Evolutionary conservation across 2,329 filamentous ascomycete genomes (phyloP), one percentile per base, ranked within the genome.

Genomic region (Aspergillus ibericus): DNA sequence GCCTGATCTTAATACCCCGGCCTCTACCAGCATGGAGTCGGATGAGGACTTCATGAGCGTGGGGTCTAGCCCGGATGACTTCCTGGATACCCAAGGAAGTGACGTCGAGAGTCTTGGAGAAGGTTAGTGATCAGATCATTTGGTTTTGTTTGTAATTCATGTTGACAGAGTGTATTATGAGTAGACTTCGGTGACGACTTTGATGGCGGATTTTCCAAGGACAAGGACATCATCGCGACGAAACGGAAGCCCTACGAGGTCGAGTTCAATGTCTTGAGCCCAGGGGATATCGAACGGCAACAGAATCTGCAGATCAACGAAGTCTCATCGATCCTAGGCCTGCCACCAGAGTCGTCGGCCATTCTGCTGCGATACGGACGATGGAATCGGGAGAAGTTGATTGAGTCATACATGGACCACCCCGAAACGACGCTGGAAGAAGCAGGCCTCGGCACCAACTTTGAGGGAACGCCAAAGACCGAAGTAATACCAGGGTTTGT

Each of bases 381-480:
- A 70, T 99, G 95, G 95, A 98, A 98, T 76, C 95, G 96, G 75
- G 95, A 99, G 73, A 88, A 91, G 38, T 76, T 99, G 66, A 93
- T 98, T 58, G 95, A 99, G 70, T 88, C 92, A 63, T 98, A 98
- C 76, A 97, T 99, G 93, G 93, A 99, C 64, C 85, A 85, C 52
- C 87, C 90, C 3, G 86, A 90, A 59, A 85, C 89, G 70, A 86
- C 95, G 2, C 80, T 98, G 34, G 92, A 96, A 68, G 88, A 87
- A 60, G 93, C 93, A 13, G 95, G 95, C 0, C 78, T 99, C 29
- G 89, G 88, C 35, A 84, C 87, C 55, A 85, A 81, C 60, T 81
- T 84, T n/a, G 78, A 79, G 1, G 79, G 79, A 10, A 81, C 83
- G 10, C 89, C 91, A 1, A 88, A 85, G 69, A 83, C 96, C 3